Evolutionary conservation across 768 basidiomycete species (phyloP).

Genomic region (Mycena venus): DNA sequence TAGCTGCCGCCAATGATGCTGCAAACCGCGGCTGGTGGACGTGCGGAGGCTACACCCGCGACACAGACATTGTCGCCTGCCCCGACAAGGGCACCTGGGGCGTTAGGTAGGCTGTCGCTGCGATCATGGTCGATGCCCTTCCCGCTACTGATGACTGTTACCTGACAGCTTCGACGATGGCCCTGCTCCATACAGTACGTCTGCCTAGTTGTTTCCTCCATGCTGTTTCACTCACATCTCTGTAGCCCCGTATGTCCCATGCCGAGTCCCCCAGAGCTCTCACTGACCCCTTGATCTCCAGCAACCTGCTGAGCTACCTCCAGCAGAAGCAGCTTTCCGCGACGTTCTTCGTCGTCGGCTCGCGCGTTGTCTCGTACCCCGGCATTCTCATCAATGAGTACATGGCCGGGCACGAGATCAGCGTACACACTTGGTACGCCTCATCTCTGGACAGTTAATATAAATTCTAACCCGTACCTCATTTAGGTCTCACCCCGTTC

Average conservation of each 20-base stretch:
- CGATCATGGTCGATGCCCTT: not conserved
- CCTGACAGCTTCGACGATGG: constrained; percentile 84
- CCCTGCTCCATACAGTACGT: constrained; percentile 85
- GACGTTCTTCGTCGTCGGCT: constrained; percentile 94
- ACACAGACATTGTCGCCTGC: constrained; percentile 75
- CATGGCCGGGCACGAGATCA: constrained; percentile 84
- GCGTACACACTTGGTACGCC: constrained; percentile 95
- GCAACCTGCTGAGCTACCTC: constrained; percentile 82
- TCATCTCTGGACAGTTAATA: no score
- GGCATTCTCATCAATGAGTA: constrained; percentile 83
- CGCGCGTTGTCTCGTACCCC: constrained; percentile 86
- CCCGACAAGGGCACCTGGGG: constrained; percentile 83
- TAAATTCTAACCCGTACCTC: no score
- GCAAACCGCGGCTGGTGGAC: constrained; percentile 91
- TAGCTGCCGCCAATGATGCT: constrained; percentile 64
- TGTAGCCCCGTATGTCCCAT: constrained; percentile 39
- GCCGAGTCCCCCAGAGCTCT: not conserved
- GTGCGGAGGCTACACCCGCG: constrained; percentile 79
- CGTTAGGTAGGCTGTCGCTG: constrained; percentile 49
- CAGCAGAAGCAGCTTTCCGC: constrained; percentile 71
- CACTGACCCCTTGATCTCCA: constrained; percentile 30
- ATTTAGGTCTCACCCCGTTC: constrained; percentile 76
- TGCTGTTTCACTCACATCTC: constrained; percentile 9
- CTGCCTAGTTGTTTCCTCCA: not conserved
- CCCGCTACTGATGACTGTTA: not conserved